These are phyloP conservation scores for Corrigiola litoralis DNA, from an alignment of 179 eudicot genomes.

Conservation along the genomic window DNA sequence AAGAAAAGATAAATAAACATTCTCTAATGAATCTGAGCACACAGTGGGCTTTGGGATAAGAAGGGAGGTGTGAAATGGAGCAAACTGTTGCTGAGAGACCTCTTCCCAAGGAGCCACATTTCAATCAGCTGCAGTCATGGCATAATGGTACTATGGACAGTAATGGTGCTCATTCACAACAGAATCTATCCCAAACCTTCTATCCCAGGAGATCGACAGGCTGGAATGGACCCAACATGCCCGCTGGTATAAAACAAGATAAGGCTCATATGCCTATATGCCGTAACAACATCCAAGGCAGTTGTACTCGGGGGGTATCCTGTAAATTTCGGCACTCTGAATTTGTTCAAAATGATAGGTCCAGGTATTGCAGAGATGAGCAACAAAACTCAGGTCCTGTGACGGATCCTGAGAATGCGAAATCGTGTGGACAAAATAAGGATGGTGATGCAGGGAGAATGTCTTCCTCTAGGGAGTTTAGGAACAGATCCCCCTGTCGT, in stretches of 20 bases:
- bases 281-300: constrained; percentile 23
- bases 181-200: constrained; percentile 27
- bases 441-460: constrained; percentile 7
- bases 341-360: constrained; percentile 14
- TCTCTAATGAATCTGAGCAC: background rate
- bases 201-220: constrained; percentile 55
- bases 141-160: constrained; percentile 5
- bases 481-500: constrained; percentile 72
- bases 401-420: constrained; percentile 8
- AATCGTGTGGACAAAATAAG: constrained; percentile 2
- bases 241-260: constrained; percentile 3
- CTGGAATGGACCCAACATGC: background rate
- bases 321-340: constrained; percentile 27
- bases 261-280: constrained; percentile 11
- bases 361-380: constrained; percentile 4
- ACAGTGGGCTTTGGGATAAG: background rate
- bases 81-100: constrained; percentile 21
- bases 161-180: constrained; percentile 8
- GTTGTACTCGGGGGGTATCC: constrained; percentile 18
- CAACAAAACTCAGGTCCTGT: constrained; percentile 10
- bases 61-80: constrained; percentile 23
- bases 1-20: background rate
- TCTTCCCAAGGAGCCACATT: constrained; percentile 5
- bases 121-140: constrained; percentile 4
- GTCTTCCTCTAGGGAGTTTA: constrained; percentile 17